A percentile compares a stretch with the other conserved stretches of the same genome.
Conservation (phyloP, 768 basidiomycete genomes). For the Imleria badia region DNA sequence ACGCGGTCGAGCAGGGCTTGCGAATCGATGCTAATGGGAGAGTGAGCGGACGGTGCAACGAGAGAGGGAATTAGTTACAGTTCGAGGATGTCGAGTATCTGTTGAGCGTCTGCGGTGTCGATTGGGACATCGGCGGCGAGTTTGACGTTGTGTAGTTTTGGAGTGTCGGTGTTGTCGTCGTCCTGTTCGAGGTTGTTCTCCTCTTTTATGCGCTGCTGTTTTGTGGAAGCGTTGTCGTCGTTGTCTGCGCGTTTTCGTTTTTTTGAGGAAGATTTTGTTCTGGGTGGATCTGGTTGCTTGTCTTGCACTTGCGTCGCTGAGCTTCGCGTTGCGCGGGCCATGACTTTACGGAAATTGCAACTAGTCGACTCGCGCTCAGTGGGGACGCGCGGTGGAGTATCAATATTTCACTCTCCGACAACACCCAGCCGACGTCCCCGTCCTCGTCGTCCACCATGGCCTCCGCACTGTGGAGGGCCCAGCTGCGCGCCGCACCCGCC, state of each 20-base stretch:
- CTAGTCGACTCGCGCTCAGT: conserved; percentile 22
- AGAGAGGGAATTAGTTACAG: conserved; percentile 37
- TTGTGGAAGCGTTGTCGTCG: conserved; percentile 50
- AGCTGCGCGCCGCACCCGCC: conserved; percentile 56
- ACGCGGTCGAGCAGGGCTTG: conserved; percentile 82
- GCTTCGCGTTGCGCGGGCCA: conserved; percentile 76
- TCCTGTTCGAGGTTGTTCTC: conserved; percentile 16
- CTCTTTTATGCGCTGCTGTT: conserved; percentile 47
- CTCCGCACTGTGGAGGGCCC: conserved; percentile 44
- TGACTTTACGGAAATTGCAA: conserved; percentile 33
- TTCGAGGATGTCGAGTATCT: conserved; percentile 60
- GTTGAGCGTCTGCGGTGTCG: conserved; percentile 43
- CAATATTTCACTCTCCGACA: conserved; percentile 30
- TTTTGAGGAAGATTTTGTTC: conserved; percentile 40
- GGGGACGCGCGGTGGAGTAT: conserved; percentile 22
- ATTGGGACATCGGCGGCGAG: conserved; percentile 51
- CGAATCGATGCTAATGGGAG: conserved; percentile 53
- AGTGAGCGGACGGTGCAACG: not conserved
- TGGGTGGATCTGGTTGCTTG: conserved; percentile 28
- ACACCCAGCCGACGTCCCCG: conserved; percentile 2
- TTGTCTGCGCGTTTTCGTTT: conserved; percentile 66
- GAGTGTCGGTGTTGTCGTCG: conserved; percentile 18
- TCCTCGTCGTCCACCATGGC: conserved; percentile 28
- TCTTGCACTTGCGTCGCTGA: conserved; percentile 43
- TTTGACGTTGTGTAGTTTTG: conserved; percentile 28